Evolutionary conservation across 83 land plant genomes (phyloP), one percentile per base, ranked within the genome.

Genomic region (Picea abies): DNA sequence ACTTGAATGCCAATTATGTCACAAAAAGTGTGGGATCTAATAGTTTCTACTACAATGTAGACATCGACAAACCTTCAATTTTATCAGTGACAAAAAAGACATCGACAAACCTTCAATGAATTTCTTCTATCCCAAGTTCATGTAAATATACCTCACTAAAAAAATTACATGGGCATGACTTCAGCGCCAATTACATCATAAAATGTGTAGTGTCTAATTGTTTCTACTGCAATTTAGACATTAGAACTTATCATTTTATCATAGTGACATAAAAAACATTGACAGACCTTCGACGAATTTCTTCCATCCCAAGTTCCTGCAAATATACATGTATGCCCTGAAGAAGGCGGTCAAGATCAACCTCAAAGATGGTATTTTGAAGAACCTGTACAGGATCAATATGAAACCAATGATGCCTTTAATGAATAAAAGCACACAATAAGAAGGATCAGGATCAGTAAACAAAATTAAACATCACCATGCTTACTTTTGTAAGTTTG

Each of bases 281-380:
- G 3, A 68, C 19, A 71, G 85, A 93, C 99, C 98, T 91, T 86
- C 91, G 92, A 63, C 99, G 89, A 52, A 98, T 98, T 85, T 98
- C 99, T 81, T 97, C 99, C 99, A 98, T 96, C 39, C 99, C 99
- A 76, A 98, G 84, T 39, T 96, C 97, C 85, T 98, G 99, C 75
- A 98, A 85, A 63, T 98, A 98, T 52, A 92, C 89, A 93, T 98
- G 99, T 37, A 98, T 96, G 79, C 99, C 93, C 85, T 94, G 97
- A n/a, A 98, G 91, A 67, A 98, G 86, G 8, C 96, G 92, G 64
- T 96, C 99, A 82, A 98, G 96, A 77, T 98, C 99, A 52, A 98
- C 99, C 60, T 98, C 99, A 84, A 84, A 87, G 39, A 98, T 93
- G 32, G 99, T 96, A 80, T 89, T 92, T 67, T 93, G 94, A 66